Percentiles rank a stretch among this genome's conserved stretches.
These are phyloP conservation scores for Gossypium longicalyx DNA, from an alignment of 345 rosid species.

Conservation along the genomic window DNA sequence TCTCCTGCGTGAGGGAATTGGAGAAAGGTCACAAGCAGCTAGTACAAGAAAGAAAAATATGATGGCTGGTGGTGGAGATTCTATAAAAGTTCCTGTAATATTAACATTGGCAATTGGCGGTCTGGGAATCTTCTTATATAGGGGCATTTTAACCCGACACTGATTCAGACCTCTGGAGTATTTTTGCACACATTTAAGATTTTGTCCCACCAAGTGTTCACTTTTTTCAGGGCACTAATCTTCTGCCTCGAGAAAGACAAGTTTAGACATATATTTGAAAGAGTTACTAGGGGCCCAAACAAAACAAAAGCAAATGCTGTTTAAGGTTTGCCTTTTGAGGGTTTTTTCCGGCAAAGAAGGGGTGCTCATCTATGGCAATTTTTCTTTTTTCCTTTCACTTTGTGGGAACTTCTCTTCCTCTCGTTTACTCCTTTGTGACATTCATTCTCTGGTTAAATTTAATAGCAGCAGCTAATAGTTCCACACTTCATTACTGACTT, in stretches of 20 bases:
- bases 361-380: neutral
- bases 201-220: constrained; percentile 12
- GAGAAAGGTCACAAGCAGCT: constrained; percentile 37
- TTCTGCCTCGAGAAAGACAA: constrained; percentile 13
- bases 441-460: no score
- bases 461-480: no score
- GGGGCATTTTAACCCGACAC: constrained; percentile 41
- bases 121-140: constrained; percentile 55
- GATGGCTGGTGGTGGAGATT: constrained; percentile 30
- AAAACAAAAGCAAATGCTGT: neutral
- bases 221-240: constrained; percentile 5
- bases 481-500: no score
- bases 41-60: constrained; percentile 31
- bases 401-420: neutral
- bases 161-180: constrained; percentile 18
- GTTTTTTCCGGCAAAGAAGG: neutral
- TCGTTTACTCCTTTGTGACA: no score
- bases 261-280: neutral
- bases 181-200: constrained; percentile 8
- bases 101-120: constrained; percentile 57
- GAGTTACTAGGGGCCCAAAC: neutral
- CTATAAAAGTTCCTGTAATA: constrained; percentile 46
- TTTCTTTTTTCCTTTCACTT: neutral
- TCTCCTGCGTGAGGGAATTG: constrained; percentile 46
- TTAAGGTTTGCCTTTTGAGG: neutral